phyloP scores from a whole-genome alignment of 495 filamentous ascomycete genomes.

The Penicillium macrosclerotiorum region DNA sequence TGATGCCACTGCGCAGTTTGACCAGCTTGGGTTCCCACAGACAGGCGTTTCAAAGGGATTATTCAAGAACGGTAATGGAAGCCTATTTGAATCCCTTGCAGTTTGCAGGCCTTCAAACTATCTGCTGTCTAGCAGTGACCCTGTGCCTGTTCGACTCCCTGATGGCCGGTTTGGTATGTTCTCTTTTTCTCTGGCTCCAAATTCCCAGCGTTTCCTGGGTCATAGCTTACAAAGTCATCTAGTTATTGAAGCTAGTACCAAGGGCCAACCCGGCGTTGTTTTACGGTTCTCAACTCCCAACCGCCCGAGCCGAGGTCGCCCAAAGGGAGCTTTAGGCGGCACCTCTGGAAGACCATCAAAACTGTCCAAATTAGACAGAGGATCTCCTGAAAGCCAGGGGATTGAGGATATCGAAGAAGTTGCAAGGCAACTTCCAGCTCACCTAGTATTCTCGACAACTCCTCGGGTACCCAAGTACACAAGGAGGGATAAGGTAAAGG shows the following conservation, averaged over 20 bases:
- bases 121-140: constrained; percentile 32
- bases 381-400: neutral
- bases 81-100: constrained; percentile 43
- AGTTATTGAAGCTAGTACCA: neutral
- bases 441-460: neutral
- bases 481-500: too few relatives aligned
- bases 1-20: constrained; percentile 39
- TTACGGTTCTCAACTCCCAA: neutral
- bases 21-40: constrained; percentile 53
- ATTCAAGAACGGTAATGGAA: constrained; percentile 43
- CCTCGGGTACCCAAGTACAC: constrained; percentile 1
- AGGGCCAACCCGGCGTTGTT: neutral
- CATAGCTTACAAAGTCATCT: too few relatives aligned
- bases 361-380: constrained; percentile 1
- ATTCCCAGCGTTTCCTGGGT: too few relatives aligned
- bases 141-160: constrained; percentile 18
- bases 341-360: neutral
- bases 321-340: constrained; percentile 1
- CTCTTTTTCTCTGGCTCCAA: neutral
- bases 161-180: constrained; percentile 36
- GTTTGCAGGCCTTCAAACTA: constrained; percentile 32
- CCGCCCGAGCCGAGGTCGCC: constrained; percentile 1
- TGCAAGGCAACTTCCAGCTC: neutral
- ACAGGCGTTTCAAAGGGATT: constrained; percentile 28
- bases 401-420: neutral